These are phyloP conservation scores for Bassia scoparia DNA, from an alignment of 148 eudicot species.

Conservation along the genomic window DNA sequence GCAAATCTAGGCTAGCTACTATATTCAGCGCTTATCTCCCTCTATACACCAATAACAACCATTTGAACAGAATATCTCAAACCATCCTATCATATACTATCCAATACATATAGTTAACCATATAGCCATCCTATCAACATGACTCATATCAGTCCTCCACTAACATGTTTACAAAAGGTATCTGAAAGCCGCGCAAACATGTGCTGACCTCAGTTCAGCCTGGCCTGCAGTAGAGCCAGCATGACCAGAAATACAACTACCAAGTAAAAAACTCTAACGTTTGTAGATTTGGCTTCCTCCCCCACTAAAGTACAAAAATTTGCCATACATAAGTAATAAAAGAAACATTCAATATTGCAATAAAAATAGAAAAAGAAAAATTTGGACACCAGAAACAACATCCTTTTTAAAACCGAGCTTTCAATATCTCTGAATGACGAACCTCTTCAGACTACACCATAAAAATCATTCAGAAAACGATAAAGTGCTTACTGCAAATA, in stretches of 20 bases:
- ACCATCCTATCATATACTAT: background rate
- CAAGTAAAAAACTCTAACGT: too few relatives aligned
- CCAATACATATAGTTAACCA: background rate
- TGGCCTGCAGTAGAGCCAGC: too few relatives aligned
- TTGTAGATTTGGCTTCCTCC: too few relatives aligned
- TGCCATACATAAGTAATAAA: background rate
- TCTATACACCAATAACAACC: too few relatives aligned
- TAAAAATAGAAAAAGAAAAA: too few relatives aligned
- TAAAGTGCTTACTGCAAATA: background rate
- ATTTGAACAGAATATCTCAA: too few relatives aligned
- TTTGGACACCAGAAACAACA: background rate
- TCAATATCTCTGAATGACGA: slow-evolving; percentile 47
- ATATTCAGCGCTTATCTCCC: too few relatives aligned
- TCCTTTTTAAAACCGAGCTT: slow-evolving; percentile 29
- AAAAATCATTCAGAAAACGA: background rate
- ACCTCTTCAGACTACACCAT: slow-evolving; percentile 30
- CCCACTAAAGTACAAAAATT: too few relatives aligned
- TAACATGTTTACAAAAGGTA: background rate
- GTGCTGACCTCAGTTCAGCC: too few relatives aligned
- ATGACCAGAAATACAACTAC: too few relatives aligned
- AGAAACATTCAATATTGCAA: background rate
- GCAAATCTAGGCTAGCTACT: too few relatives aligned
- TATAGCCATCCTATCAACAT: background rate
- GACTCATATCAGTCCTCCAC: background rate
- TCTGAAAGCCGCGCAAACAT: background rate